Evolutionary conservation across 2,329 filamentous ascomycete species (phyloP).

Genomic region (Cadophora luteo-olivacea): DNA sequence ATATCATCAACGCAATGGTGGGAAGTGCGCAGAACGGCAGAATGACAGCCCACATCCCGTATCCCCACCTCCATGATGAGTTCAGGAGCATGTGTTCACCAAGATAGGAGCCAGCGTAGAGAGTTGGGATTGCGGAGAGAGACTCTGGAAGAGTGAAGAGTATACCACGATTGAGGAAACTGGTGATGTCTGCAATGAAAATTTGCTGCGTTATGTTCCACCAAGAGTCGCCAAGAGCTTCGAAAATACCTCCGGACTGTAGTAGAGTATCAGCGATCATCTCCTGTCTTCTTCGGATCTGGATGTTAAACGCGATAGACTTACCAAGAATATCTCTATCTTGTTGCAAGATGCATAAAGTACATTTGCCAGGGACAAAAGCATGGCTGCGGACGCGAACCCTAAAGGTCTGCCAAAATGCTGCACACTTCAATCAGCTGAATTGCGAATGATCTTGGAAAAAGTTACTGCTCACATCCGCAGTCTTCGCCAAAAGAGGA

Average conservation of each 20-base stretch:
- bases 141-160: slow-evolving; percentile 4
- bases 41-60: slow-evolving; percentile 10
- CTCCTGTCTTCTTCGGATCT: not conserved
- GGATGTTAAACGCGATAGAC: not conserved
- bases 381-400: not conserved
- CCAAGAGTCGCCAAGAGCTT: slow-evolving; percentile 7
- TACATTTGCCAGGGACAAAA: slow-evolving; percentile 4
- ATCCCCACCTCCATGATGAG: slow-evolving; percentile 14
- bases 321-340: not conserved
- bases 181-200: slow-evolving; percentile 11
- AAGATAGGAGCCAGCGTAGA: slow-evolving; percentile 3
- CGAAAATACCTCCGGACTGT: slow-evolving; percentile 6
- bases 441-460: too few relatives aligned
- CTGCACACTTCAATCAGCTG: not conserved
- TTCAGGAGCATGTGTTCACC: slow-evolving; percentile 11
- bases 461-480: not conserved
- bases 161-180: slow-evolving; percentile 7
- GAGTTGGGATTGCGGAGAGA: slow-evolving; percentile 6
- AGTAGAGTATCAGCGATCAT: too few relatives aligned
- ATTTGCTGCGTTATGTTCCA: slow-evolving; percentile 14
- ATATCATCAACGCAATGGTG: slow-evolving; percentile 1
- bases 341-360: slow-evolving; percentile 7
- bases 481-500: slow-evolving; percentile 6
- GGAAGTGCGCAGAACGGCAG: slow-evolving; percentile 10
- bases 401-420: slow-evolving; percentile 11